Base-by-base conservation (phyloP, 306 rosid genomes). In the Vigna unguiculata region DNA sequence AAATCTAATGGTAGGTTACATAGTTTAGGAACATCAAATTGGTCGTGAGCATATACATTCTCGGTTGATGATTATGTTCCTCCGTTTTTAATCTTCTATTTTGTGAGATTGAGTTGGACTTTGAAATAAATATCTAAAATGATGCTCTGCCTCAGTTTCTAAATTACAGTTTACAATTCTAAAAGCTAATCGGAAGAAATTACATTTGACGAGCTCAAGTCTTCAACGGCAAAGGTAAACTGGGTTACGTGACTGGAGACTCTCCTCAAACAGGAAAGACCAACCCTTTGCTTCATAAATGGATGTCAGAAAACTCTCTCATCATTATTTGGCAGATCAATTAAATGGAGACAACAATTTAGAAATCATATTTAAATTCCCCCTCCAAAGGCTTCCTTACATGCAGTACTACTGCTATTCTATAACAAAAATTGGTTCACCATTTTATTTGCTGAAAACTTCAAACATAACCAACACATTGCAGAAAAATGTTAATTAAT, bases 401-500 rank as follows among this genome's bases (percentile, higher is more conserved):
- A 55, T 55, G 61, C 36, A 28, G n/a, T 10, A 61, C 55, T 49
- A 36, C 12, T 48, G 14, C 59, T 34, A 75, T 45, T 51, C 30
- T 38, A 32, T 22, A 19, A 51, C 63, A 28, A 28, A 28, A 5
- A 28, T 49, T 34, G 25, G 40, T 9, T 48, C 24, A 15, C 49
- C 36, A 5, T 19, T 32, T 69, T 75, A 28, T 58, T 58, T 68
- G 11, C 59, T 28, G 28, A 49, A 13, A 70, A 20, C 19, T 69
- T 43, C 36, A 45, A 28, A 21, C 36, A 48, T 76, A 73, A 60
- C 55, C 34, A 60, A 45, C 47, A 57, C 28, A 78, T 78, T 46
- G 30, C 25, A 10, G 38, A 20, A 12, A 12, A 8, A 61, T 32
- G 20, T 45, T 25, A 67, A 59, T 45, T 25, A 67, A 59, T 34